phyloP scores from a whole-genome alignment of 2,329 filamentous ascomycete species.

The Trichoderma sp. region DNA sequence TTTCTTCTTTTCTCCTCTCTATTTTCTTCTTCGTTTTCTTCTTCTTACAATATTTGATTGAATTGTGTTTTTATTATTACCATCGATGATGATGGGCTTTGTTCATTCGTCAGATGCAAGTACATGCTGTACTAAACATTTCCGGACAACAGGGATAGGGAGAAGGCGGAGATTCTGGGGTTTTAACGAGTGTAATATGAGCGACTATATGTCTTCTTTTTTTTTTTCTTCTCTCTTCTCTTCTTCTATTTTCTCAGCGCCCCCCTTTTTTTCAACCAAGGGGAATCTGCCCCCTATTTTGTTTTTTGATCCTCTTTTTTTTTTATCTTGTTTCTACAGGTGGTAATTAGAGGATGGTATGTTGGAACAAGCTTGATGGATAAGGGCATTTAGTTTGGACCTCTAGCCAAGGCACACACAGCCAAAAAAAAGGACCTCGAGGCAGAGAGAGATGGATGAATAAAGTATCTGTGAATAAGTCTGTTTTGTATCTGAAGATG shows the following conservation, averaged over 20 bases:
- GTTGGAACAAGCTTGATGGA: constrained; percentile 9
- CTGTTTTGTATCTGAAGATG: not conserved
- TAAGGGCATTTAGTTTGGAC: not conserved
- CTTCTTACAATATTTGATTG: not conserved
- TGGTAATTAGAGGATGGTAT: constrained; percentile 14
- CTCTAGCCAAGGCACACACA: not conserved
- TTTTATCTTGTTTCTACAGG: constrained; percentile 3
- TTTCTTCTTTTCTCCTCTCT: constrained; percentile 1
- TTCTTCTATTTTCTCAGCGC: not conserved
- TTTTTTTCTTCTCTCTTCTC: too few relatives aligned
- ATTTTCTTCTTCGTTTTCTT: not conserved
- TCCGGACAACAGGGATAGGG: not conserved
- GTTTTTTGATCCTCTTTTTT: not conserved
- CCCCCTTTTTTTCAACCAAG: not conserved
- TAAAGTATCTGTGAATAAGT: not conserved
- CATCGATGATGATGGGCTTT: not conserved
- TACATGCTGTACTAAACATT: constrained; percentile 18
- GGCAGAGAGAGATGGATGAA: constrained; percentile 10
- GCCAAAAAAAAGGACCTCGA: not conserved
- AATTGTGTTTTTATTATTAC: constrained; percentile 13
- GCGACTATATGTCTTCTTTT: constrained; percentile 11
- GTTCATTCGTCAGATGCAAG: constrained; percentile 2
- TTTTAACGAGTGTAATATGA: constrained; percentile 23
- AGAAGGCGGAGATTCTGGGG: not conserved
- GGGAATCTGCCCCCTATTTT: not conserved